These are phyloP conservation scores for Fomitopsis pulvina DNA, from an alignment of 768 basidiomycete genomes.

Conservation along the genomic window DNA sequence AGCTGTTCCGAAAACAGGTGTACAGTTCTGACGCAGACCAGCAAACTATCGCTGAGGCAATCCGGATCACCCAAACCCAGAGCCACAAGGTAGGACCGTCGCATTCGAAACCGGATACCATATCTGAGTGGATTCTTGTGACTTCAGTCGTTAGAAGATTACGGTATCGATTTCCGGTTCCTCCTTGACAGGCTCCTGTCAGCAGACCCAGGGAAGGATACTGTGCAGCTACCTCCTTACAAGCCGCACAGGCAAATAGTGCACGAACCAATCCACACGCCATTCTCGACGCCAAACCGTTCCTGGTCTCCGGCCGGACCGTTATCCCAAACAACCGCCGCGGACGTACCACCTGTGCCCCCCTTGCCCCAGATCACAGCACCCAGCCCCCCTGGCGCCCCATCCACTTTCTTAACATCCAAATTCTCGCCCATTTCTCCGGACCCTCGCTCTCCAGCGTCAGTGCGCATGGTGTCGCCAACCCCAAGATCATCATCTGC, in stretches of 20 bases:
- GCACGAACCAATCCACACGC: constrained; percentile 28
- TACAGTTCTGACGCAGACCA: constrained; percentile 75
- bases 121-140: no score
- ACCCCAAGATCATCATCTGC: constrained; percentile 11
- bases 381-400: constrained; percentile 3
- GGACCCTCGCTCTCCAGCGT: constrained; percentile 4
- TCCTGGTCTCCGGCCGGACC: constrained; percentile 12
- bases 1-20: constrained; percentile 86
- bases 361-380: constrained; percentile 5
- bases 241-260: constrained; percentile 22
- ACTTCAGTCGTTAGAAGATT: constrained; percentile 91
- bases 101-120: no score
- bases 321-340: constrained; percentile 9
- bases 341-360: constrained; percentile 10
- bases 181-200: constrained; percentile 72
- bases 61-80: constrained; percentile 71
- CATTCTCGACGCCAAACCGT: constrained; percentile 13
- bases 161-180: constrained; percentile 90
- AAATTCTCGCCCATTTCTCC: neutral
- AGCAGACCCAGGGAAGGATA: constrained; percentile 38
- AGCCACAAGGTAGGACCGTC: constrained; percentile 75
- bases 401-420: neutral
- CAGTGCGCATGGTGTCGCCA: neutral
- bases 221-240: constrained; percentile 23
- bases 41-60: constrained; percentile 68